Conservation (phyloP, 1,139 yeast genomes). For the Diutina rugosa region DNA sequence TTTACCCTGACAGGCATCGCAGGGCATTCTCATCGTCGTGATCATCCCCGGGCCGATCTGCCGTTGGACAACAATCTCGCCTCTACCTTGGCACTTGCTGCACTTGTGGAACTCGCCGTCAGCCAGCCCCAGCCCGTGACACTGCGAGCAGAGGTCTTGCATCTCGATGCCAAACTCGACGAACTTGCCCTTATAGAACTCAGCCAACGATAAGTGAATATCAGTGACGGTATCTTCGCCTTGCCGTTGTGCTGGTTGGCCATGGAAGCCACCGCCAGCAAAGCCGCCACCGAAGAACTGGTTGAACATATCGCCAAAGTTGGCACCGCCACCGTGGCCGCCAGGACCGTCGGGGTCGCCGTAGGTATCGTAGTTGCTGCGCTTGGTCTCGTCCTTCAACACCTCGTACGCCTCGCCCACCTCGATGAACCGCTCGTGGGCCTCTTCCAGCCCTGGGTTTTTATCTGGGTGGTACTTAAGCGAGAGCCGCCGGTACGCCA, state of each 20-base stretch:
- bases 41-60: constrained; percentile 80
- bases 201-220: constrained; percentile 44
- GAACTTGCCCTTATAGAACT: constrained; percentile 58
- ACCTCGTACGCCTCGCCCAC: constrained; percentile 93
- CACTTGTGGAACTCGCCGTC: constrained; percentile 64
- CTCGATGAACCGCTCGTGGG: constrained; percentile 78
- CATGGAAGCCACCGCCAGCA: constrained; percentile 24
- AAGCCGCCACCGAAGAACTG: constrained; percentile 60
- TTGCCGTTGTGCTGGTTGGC: constrained; percentile 16
- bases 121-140: constrained; percentile 76
- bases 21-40: constrained; percentile 67
- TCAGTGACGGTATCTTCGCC: constrained; percentile 57
- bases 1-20: constrained; percentile 70
- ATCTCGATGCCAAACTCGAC: constrained; percentile 52
- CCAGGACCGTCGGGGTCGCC: constrained; percentile 72
- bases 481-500: constrained; percentile 74
- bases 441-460: constrained; percentile 59
- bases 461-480: constrained; percentile 94
- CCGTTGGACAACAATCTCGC: constrained; percentile 50
- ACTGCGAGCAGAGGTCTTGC: constrained; percentile 62
- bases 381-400: constrained; percentile 61
- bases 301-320: constrained; percentile 55
- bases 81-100: constrained; percentile 59
- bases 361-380: constrained; percentile 57
- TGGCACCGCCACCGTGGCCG: constrained; percentile 14